A percentile compares a stretch with the other conserved stretches of the same genome.
Conservation (phyloP, 1,139 yeast species). For the Trichomonascaceae sp. region DNA sequence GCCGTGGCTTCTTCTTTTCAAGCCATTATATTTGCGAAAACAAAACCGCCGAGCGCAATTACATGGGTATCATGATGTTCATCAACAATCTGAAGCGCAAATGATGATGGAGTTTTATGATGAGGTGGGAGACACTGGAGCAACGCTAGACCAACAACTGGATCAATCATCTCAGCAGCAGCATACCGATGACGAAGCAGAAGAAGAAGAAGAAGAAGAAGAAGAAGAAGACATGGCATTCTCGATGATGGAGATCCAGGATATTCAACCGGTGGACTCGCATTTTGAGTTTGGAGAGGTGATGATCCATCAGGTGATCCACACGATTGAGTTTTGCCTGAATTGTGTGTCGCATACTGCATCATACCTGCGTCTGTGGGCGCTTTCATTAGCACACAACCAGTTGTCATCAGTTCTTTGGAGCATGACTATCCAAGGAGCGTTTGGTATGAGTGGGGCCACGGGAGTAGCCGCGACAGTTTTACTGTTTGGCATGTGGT, state of each 20-base stretch:
- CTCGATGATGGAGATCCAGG: slow-evolving; percentile 14
- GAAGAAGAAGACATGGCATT: slow-evolving; percentile 13
- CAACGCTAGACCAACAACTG: too few relatives aligned
- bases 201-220: slow-evolving; percentile 10
- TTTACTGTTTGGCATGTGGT: slow-evolving; percentile 87
- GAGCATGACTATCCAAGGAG: slow-evolving; percentile 85
- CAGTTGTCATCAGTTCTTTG: slow-evolving; percentile 90
- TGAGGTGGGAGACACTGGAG: neutral
- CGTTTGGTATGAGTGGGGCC: slow-evolving; percentile 62
- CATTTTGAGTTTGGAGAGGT: slow-evolving; percentile 76
- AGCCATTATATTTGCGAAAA: slow-evolving; percentile 61
- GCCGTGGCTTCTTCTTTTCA: slow-evolving; percentile 82
- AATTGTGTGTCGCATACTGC: slow-evolving; percentile 98
- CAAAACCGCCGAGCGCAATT: slow-evolving; percentile 26
- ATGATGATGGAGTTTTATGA: neutral
- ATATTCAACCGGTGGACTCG: slow-evolving; percentile 28
- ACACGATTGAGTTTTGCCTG: slow-evolving; percentile 94
- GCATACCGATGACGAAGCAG: slow-evolving; percentile 6
- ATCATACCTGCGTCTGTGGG: slow-evolving; percentile 93
- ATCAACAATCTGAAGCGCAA: slow-evolving; percentile 10
- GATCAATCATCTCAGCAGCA: slow-evolving; percentile 7
- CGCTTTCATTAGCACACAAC: slow-evolving; percentile 92
- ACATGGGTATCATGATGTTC: slow-evolving; percentile 20
- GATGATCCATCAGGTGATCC: slow-evolving; percentile 94
- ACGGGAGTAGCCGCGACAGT: slow-evolving; percentile 65